Percentiles rank a stretch among this genome's conserved stretches.
phyloP scores from a whole-genome alignment of 1,284 basidiomycete genomes.

The Leccinum insolens region DNA sequence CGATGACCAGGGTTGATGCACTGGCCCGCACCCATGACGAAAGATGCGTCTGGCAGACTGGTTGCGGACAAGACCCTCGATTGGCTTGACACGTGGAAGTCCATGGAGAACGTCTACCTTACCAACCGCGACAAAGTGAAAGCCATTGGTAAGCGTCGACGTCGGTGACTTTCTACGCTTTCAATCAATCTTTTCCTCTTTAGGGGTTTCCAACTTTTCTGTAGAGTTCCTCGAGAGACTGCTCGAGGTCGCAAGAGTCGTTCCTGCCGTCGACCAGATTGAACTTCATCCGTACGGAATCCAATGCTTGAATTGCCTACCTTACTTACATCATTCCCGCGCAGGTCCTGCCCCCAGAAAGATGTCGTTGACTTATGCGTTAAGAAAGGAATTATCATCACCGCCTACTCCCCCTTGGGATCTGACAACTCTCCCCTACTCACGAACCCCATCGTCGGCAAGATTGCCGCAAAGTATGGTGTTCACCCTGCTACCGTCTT shows the following conservation, averaged over 20 bases:
- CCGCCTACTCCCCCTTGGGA: slow-evolving; percentile 78
- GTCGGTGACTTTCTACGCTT: neutral
- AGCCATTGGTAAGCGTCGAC: slow-evolving; percentile 55
- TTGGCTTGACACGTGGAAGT: slow-evolving; percentile 11
- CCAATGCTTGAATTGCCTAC: neutral
- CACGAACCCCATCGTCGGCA: slow-evolving; percentile 50
- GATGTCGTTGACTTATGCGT: slow-evolving; percentile 64
- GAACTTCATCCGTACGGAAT: slow-evolving; percentile 66
- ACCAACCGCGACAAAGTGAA: slow-evolving; percentile 50
- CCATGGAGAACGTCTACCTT: slow-evolving; percentile 4
- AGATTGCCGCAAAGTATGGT: slow-evolving; percentile 54
- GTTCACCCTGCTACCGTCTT: slow-evolving; percentile 3
- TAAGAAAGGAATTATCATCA: slow-evolving; percentile 63
- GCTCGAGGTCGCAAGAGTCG: slow-evolving; percentile 58
- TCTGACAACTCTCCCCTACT: slow-evolving; percentile 78
- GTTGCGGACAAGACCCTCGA: slow-evolving; percentile 1
- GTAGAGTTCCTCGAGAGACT: slow-evolving; percentile 60
- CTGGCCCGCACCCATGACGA: slow-evolving; percentile 6
- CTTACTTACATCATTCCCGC: slow-evolving; percentile 8
- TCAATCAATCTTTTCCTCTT: neutral
- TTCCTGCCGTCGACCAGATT: slow-evolving; percentile 80
- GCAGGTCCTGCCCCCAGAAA: slow-evolving; percentile 61
- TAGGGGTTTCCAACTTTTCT: slow-evolving; percentile 72
- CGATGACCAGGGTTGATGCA: slow-evolving; percentile 3
- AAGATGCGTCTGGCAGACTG: slow-evolving; percentile 23